Evolutionary conservation across 169 alveolate species (phyloP).

Genomic region (Amoebophrya sp.): DNA sequence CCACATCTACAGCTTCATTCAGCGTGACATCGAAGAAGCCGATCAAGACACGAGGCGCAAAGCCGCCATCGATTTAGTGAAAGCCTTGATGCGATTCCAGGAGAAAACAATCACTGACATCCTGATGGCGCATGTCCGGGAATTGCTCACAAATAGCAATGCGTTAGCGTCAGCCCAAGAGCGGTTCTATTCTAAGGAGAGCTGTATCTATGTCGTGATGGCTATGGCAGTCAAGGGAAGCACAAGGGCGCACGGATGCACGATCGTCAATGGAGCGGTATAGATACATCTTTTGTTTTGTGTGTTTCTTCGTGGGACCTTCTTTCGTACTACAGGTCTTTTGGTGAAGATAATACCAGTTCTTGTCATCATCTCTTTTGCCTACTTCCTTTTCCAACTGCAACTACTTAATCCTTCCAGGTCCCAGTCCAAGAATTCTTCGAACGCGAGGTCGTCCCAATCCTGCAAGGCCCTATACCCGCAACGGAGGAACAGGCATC

Average conservation of each 20-base stretch:
- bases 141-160: background rate
- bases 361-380: too few species aligned
- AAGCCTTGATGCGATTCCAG: conserved; percentile 27
- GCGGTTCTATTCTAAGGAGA: background rate
- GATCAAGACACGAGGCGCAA: conserved; percentile 34
- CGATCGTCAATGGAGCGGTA: background rate
- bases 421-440: background rate
- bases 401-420: too few species aligned
- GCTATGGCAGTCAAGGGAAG: background rate
- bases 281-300: background rate
- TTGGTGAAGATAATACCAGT: background rate
- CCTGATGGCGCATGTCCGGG: background rate
- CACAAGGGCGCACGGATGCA: background rate
- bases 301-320: background rate
- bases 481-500: background rate
- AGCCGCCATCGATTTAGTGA: conserved; percentile 29
- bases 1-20: background rate
- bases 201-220: conserved; percentile 7
- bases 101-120: background rate
- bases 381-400: too few species aligned
- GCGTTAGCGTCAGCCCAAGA: background rate
- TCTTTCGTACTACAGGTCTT: background rate
- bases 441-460: background rate
- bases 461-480: background rate
- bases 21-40: conserved; percentile 35